Evolutionary conservation across 345 rosid species (phyloP).

Genomic region (Alliaria petiolata): DNA sequence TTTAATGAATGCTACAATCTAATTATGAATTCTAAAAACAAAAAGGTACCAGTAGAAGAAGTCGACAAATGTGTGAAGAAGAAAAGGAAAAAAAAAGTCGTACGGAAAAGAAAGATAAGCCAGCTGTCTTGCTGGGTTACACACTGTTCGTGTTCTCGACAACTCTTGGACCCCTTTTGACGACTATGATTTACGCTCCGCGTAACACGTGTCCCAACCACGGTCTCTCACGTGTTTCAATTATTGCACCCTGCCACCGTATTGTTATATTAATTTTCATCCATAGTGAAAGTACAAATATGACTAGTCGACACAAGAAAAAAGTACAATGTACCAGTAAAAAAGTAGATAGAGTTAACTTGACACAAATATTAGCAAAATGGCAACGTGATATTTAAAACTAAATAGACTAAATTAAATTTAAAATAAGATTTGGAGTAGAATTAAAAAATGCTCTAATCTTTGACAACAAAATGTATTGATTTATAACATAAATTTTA

Average conservation of each 20-base stretch:
- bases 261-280: not conserved
- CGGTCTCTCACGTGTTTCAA: conserved; percentile 27
- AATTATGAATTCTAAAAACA: not conserved
- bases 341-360: not conserved
- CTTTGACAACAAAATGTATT: too few species aligned
- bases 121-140: conserved; percentile 19
- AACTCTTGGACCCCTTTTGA: not conserved
- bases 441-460: too few species aligned
- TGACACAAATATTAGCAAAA: not conserved
- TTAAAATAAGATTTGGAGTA: too few species aligned
- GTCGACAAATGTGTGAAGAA: conserved; percentile 13
- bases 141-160: conserved; percentile 13
- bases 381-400: not conserved
- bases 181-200: conserved; percentile 2
- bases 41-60: not conserved
- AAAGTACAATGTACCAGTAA: not conserved
- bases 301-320: conserved; percentile 1
- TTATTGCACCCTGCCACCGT: conserved; percentile 19
- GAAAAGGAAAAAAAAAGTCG: not conserved
- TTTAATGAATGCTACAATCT: not conserved
- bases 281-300: not conserved
- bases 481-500: too few species aligned
- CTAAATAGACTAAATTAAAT: not conserved
- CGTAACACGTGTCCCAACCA: conserved; percentile 1
- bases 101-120: conserved; percentile 16